A percentile compares a stretch with the other conserved stretches of the same genome.
Evolutionary conservation across 495 filamentous ascomycete genomes (phyloP).

Genomic region (Evansstolkia leycettana): DNA sequence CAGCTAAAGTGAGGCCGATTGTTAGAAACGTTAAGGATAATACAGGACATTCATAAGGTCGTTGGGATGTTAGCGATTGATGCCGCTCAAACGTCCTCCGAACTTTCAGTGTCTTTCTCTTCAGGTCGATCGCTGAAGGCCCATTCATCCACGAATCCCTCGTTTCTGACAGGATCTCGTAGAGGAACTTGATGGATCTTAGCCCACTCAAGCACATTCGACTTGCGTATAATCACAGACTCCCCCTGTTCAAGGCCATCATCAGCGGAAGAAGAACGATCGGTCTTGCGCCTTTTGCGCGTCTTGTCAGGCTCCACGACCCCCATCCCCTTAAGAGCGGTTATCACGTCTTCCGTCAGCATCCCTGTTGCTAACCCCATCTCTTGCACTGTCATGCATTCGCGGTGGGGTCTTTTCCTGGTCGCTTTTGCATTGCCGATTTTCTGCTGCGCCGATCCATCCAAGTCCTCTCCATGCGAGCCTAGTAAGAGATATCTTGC

Average conservation of each 20-base stretch:
- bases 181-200: constrained; percentile 24
- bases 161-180: constrained; percentile 34
- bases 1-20: no score
- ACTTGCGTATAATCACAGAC: constrained; percentile 29
- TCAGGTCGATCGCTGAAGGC: constrained; percentile 7
- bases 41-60: no score
- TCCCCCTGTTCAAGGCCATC: constrained; percentile 19
- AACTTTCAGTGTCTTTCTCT: constrained; percentile 1
- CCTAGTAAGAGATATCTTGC: constrained; percentile 46
- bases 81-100: neutral
- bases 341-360: constrained; percentile 66
- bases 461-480: constrained; percentile 10
- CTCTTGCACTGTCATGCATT: constrained; percentile 39
- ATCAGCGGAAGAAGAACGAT: constrained; percentile 5
- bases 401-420: constrained; percentile 22
- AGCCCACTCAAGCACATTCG: constrained; percentile 36
- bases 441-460: constrained; percentile 16
- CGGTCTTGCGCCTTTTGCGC: constrained; percentile 26
- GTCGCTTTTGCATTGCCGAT: constrained; percentile 14
- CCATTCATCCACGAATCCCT: constrained; percentile 32
- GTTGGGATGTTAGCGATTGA: neutral
- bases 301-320: constrained; percentile 49
- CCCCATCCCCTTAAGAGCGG: constrained; percentile 66
- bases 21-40: no score
- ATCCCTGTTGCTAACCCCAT: constrained; percentile 64